Evolutionary conservation across 2,329 filamentous ascomycete genomes (phyloP), one percentile per base, ranked within the genome.

Genomic region (Phyllosticta citriasiana): DNA sequence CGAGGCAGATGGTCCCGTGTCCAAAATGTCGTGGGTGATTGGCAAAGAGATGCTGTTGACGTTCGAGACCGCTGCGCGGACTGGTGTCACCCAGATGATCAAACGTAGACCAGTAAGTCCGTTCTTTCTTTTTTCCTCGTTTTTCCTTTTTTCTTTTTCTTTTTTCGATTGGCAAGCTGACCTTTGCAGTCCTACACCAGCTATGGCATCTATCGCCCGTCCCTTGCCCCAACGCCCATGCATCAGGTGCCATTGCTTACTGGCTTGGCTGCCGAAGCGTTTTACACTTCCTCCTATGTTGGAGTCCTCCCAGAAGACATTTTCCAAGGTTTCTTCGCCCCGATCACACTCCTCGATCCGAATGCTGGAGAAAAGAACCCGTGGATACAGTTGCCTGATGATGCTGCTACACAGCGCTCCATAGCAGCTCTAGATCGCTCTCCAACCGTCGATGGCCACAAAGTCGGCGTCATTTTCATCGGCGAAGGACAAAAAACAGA

Each of bases 381-480:
- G 55, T 91, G 89, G 9, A 85, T 97, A 54, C 84, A 87, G 0
- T 80, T 97, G 6, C 91, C 91, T 0, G 77, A 83, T 27, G 84
- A 88, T 62, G 88, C 90, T 16, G 81, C 83, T 33, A 84, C 87
- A 2, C 82, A 84, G 47, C 85, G 93, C 66, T 88, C 90, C 0
- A 86, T 99, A 50, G 83, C 83, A 47, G 80, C 85, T 12, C 95
- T 99, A 72, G 94, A 99, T 73, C 85, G 87, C 33, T 95, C 85
- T 65, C 88, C 93, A 47, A 92, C 91, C 8, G 87, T 99, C 4
- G 94, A 99, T 73, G 91, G 91, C 6, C 91, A 97, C 79, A 97
- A 96, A 74, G 88, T 96, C 52, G 94, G 94, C 16, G 88, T 99
- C 24, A 86, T 99, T 51, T 99, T 97, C 73, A 88, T 97, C 65